These are phyloP conservation scores for Gossypium stocksii DNA, from an alignment of 345 rosid species.

Conservation along the genomic window DNA sequence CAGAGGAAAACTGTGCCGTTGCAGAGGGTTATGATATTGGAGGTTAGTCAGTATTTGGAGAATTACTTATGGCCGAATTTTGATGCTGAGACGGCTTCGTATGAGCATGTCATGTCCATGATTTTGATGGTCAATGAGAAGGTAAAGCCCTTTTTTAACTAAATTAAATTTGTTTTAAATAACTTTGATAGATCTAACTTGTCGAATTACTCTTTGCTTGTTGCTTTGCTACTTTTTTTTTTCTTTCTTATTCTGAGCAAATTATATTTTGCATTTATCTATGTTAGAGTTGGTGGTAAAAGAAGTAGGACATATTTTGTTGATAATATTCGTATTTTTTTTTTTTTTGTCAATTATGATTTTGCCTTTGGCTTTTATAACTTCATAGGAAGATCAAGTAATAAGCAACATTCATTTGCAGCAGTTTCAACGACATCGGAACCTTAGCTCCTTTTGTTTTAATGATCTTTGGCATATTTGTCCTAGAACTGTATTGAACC, in stretches of 20 bases:
- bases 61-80: conserved; percentile 94
- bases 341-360: background rate
- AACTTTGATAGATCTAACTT: background rate
- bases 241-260: background rate
- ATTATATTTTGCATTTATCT: background rate
- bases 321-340: background rate
- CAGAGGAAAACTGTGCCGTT: conserved; percentile 83
- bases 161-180: background rate
- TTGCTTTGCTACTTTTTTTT: background rate
- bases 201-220: background rate
- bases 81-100: conserved; percentile 63
- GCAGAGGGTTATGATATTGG: conserved; percentile 92
- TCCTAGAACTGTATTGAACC: too few relatives aligned
- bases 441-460: too few relatives aligned
- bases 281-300: background rate
- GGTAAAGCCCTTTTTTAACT: conserved; percentile 31
- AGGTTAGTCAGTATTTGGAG: conserved; percentile 96
- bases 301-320: background rate
- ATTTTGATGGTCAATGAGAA: conserved; percentile 94
- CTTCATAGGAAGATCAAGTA: background rate
- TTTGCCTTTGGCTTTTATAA: background rate
- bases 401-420: background rate
- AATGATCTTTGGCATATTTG: too few relatives aligned
- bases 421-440: background rate
- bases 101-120: conserved; percentile 97